Base-by-base conservation (phyloP, 176 grass and related monocot species). In the Thalia dealbata region DNA sequence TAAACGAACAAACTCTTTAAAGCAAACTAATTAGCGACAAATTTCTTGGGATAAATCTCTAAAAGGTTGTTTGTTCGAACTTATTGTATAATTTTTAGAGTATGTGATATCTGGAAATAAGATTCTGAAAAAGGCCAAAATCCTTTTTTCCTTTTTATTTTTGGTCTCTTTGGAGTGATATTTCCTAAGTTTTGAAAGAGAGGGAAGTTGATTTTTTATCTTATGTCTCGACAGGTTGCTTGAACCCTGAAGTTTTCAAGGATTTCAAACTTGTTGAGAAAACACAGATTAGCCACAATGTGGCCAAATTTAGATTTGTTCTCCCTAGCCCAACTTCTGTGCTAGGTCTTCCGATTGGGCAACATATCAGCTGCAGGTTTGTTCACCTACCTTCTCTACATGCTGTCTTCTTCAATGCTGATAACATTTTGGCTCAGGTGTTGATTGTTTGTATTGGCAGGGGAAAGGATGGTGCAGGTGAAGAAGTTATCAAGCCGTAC, bases 321-420 rank as follows among this genome's bases (percentile, higher is more conserved):
- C 89, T 96, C 59, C 92, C 84, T 41, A 84, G 76, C 22, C 78
- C 87, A 61, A 92, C 80, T 74, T 96, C 92, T 80, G 78, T 71
- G 71, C 76, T 96, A 35, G 92, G 92, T 50, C 89, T 96, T 76
- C 92, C 92, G 21, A 92, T 96, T 70, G 92, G 92, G 24, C 92
- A 96, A 80, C 92, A 96, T 80, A 96, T 96, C 58, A 96, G 92
- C 41, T 96, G 92, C 89, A 96, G 92, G 92, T 96, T 60, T 52
- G 42, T 32, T 22, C 54, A 77, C 75, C 52, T 42, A 77, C 75
- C 52, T 42, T 78, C 25, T 18, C 16, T 84, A 15, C 78, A n/a
- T 50, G 48, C 7, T 73, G 58, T 78, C 25, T 71, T 23, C 32
- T 78, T 25, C 28, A 51, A 28, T 67, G 15, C 2, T 55, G 6